phyloP scores from a whole-genome alignment of 1,284 basidiomycete genomes.

The Cronartium quercuum region DNA sequence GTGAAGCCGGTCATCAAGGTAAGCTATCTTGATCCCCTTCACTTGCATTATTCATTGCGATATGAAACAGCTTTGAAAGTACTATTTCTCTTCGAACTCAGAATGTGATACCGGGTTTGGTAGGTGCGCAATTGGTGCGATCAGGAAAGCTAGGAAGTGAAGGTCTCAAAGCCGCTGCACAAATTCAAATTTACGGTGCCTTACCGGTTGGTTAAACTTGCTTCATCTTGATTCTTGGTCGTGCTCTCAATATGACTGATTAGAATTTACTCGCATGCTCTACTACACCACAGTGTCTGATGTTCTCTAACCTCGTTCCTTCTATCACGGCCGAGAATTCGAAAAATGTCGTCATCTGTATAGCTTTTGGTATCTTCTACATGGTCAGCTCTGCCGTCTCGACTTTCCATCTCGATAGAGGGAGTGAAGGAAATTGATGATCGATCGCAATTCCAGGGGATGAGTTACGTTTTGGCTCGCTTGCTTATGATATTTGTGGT shows the following conservation, averaged over 20 bases:
- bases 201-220: slow-evolving; percentile 9
- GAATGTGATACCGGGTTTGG: slow-evolving; percentile 5
- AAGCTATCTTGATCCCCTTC: neutral
- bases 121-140: slow-evolving; percentile 1
- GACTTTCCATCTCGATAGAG: neutral
- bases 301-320: slow-evolving; percentile 25
- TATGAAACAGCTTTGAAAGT: too few species aligned
- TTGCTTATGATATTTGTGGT: slow-evolving; percentile 1
- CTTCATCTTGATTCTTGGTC: neutral
- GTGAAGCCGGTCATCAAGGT: slow-evolving; percentile 34
- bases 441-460: neutral
- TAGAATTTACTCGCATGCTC: neutral
- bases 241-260: neutral
- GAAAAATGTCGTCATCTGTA: slow-evolving; percentile 1
- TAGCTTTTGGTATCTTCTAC: slow-evolving; percentile 17
- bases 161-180: slow-evolving; percentile 23
- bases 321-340: slow-evolving; percentile 30
- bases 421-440: neutral
- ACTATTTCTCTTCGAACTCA: neutral
- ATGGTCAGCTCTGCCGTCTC: neutral
- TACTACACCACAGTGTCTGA: neutral
- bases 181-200: slow-evolving; percentile 26
- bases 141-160: neutral
- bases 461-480: slow-evolving; percentile 20
- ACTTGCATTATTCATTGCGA: neutral